phyloP scores from a whole-genome alignment of 768 basidiomycete genomes.

The Boletus sp. region DNA sequence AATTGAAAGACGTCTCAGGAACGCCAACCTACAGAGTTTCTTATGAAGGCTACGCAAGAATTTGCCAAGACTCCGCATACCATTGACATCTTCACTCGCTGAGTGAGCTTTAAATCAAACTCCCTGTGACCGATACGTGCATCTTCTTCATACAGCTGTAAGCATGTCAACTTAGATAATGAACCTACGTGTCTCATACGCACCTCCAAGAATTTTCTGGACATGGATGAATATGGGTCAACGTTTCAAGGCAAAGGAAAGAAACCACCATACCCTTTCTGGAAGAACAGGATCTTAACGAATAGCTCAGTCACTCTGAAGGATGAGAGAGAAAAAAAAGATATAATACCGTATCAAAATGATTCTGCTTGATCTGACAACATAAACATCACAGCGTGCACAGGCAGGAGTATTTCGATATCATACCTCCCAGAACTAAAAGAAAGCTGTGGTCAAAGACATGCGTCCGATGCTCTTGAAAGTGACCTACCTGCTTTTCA shows the following conservation, averaged over 20 bases:
- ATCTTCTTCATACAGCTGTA: slow-evolving; percentile 89
- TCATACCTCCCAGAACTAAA: slow-evolving; percentile 73
- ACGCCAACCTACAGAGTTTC: slow-evolving; percentile 72
- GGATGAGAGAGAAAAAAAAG: not conserved
- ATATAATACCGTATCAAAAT: slow-evolving; percentile 80
- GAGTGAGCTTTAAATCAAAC: slow-evolving; percentile 91
- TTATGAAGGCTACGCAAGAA: not conserved
- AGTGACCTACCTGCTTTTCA: slow-evolving; percentile 70
- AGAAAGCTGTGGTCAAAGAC: not conserved
- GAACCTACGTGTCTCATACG: not conserved
- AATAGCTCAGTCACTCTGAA: slow-evolving; percentile 16
- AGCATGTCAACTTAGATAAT: not conserved
- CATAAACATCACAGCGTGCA: slow-evolving; percentile 3
- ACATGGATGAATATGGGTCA: slow-evolving; percentile 20
- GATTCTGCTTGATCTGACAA: slow-evolving; percentile 89
- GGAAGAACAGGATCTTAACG: slow-evolving; percentile 85
- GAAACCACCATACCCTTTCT: slow-evolving; percentile 72
- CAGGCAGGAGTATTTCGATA: not conserved
- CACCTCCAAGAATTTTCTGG: slow-evolving; percentile 80
- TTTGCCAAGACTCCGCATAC: slow-evolving; percentile 39
- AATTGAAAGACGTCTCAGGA: slow-evolving; percentile 90
- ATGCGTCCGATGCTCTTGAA: not conserved
- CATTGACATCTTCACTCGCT: slow-evolving; percentile 99
- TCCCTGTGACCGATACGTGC: slow-evolving; percentile 90
- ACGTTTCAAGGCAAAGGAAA: not conserved